Conservation (phyloP, 345 rosid genomes). For the Aegle marmelos region DNA sequence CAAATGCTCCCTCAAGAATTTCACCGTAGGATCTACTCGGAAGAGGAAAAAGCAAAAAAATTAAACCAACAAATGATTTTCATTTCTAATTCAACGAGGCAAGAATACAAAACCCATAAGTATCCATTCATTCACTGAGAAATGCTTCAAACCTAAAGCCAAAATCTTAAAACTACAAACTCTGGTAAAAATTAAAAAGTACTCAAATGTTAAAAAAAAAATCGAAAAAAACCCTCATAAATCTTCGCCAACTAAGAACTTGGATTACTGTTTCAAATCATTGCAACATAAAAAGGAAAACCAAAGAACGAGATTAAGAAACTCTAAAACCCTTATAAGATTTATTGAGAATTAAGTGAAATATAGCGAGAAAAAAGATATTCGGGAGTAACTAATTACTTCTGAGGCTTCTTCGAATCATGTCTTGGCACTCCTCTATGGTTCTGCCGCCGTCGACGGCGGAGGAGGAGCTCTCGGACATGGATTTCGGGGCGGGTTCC, state of each 20-base stretch:
- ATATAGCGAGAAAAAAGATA: neutral
- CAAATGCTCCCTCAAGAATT: conserved; percentile 78
- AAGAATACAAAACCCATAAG: neutral
- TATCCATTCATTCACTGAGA: neutral
- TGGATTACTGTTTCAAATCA: neutral
- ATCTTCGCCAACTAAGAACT: neutral
- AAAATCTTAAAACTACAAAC: conserved; percentile 26
- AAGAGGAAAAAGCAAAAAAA: neutral
- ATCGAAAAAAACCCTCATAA: neutral
- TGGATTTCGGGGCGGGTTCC: conserved; percentile 10
- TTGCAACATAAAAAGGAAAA: neutral
- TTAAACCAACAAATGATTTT: conserved; percentile 4
- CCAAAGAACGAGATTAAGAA: neutral
- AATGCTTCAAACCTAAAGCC: neutral
- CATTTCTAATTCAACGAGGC: neutral
- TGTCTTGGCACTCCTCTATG: conserved; percentile 36
- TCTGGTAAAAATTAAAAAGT: neutral
- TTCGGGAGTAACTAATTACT: conserved; percentile 26
- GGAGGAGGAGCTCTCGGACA: conserved; percentile 10
- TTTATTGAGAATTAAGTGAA: neutral
- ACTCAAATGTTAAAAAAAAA: neutral
- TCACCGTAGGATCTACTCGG: conserved; percentile 68
- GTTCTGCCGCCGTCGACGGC: conserved; percentile 20
- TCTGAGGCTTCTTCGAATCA: conserved; percentile 53
- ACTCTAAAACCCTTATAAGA: neutral